These are phyloP conservation scores for Conoideocrella luteorostrata DNA, from an alignment of 2,329 filamentous ascomycete genomes.

Conservation along the genomic window DNA sequence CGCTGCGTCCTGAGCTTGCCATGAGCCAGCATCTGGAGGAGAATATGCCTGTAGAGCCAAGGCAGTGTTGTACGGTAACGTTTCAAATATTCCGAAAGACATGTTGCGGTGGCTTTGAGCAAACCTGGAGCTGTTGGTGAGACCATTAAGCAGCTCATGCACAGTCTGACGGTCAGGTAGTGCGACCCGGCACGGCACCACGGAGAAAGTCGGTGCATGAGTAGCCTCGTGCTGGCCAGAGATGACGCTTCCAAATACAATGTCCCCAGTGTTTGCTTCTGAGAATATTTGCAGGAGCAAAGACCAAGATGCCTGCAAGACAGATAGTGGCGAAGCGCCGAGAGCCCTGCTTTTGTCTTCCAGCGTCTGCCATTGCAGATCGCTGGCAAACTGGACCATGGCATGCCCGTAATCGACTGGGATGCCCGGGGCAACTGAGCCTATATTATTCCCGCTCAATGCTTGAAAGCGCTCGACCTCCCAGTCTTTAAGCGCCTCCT, in stretches of 20 bases:
- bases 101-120: conserved; percentile 17
- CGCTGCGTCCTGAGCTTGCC: background rate
- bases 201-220: conserved; percentile 28
- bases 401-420: background rate
- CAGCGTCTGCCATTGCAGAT: conserved; percentile 9
- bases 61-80: conserved; percentile 28
- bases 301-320: conserved; percentile 30
- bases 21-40: background rate
- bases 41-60: conserved; percentile 26
- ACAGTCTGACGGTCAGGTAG: conserved; percentile 12
- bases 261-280: conserved; percentile 24
- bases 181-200: conserved; percentile 24
- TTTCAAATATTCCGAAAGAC: conserved; percentile 19
- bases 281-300: conserved; percentile 25
- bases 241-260: conserved; percentile 27
- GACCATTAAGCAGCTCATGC: conserved; percentile 11
- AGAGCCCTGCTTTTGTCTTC: conserved; percentile 15
- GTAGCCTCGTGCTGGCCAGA: conserved; percentile 21
- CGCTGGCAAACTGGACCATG: conserved; percentile 10
- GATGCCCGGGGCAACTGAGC: background rate
- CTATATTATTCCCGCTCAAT: conserved; percentile 16
- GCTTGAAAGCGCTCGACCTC: conserved; percentile 15
- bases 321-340: conserved; percentile 22
- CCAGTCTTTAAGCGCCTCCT: conserved; percentile 12
- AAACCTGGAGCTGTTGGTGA: conserved; percentile 10